Conservation (phyloP, 306 rosid species). For the Rosa rugosa region DNA sequence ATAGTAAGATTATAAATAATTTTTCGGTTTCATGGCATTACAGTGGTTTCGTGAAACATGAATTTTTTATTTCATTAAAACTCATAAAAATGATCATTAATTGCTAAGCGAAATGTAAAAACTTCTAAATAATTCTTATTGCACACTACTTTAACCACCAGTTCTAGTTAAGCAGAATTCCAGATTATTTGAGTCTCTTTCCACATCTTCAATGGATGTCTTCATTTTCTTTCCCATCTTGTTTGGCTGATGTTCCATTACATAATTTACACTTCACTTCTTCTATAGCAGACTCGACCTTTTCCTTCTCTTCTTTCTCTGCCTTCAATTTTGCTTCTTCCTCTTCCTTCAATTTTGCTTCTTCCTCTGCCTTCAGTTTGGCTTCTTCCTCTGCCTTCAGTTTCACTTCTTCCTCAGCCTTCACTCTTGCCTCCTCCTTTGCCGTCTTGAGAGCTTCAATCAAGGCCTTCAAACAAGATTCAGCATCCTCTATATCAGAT, state of each 20-base stretch:
- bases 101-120: neutral
- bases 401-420: slow-evolving; percentile 26
- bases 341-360: slow-evolving; percentile 2
- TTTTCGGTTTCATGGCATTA: neutral
- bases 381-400: slow-evolving; percentile 19
- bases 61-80: neutral
- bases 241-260: slow-evolving; percentile 8
- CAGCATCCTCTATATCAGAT: slow-evolving; percentile 34
- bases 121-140: neutral
- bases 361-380: slow-evolving; percentile 10
- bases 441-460: slow-evolving; percentile 42
- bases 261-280: slow-evolving; percentile 11
- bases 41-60: neutral
- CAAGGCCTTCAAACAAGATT: slow-evolving; percentile 40
- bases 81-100: neutral
- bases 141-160: neutral
- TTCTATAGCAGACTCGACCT: neutral
- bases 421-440: slow-evolving; percentile 39
- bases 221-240: slow-evolving; percentile 4
- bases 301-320: neutral
- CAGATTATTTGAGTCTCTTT: neutral
- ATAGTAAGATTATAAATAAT: neutral
- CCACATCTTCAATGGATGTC: neutral
- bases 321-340: neutral
- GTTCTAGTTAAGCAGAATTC: neutral